phyloP scores from a whole-genome alignment of 495 filamentous ascomycete species.

The Aspergillus indologenus region DNA sequence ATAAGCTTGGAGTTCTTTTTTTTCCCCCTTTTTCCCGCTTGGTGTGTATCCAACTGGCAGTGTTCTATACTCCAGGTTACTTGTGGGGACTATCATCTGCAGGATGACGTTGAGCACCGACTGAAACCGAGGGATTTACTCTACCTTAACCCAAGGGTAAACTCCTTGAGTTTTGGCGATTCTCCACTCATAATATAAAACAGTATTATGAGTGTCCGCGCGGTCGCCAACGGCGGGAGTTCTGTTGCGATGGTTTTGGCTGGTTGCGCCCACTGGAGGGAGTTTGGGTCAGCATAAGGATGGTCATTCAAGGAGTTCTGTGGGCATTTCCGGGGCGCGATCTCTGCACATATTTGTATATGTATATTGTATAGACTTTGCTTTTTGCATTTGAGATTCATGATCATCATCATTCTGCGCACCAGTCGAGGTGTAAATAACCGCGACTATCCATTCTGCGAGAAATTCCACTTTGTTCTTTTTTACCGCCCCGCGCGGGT shows the following conservation, averaged over 20 bases:
- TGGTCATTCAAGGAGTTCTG: background rate
- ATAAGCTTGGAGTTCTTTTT: background rate
- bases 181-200: background rate
- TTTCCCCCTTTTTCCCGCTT: background rate
- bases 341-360: background rate
- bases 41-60: slow-evolving; percentile 1
- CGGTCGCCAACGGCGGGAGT: background rate
- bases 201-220: background rate
- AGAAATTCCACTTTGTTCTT: background rate
- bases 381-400: background rate
- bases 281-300: background rate
- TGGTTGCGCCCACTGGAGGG: background rate
- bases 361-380: background rate
- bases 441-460: background rate
- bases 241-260: background rate
- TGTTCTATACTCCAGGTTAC: background rate
- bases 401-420: background rate
- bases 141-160: background rate
- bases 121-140: slow-evolving; percentile 1
- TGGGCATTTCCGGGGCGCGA: background rate
- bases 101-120: slow-evolving; percentile 18
- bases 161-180: background rate
- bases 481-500: no score
- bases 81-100: slow-evolving; percentile 9
- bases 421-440: no score